A percentile compares a stretch with the other conserved stretches of the same genome.
Evolutionary conservation across 192 early-diverging fungal species (phyloP).

Genomic region (Backusella mclennaniae): DNA sequence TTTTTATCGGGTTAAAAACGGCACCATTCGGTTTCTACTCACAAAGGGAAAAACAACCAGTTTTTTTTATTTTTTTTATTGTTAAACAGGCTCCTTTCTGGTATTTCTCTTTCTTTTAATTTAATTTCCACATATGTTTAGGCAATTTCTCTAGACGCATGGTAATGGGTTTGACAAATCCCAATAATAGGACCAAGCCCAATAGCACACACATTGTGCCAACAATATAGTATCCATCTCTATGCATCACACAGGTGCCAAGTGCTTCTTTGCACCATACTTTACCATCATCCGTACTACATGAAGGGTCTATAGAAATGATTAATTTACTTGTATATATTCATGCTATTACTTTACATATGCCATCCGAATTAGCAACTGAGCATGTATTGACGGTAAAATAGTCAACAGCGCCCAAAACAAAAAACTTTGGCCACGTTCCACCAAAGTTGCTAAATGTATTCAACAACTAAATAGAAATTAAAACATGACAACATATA

Average conservation of each 20-base stretch:
- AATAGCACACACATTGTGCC: slow-evolving; percentile 64
- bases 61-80: too few relatives aligned
- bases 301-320: neutral
- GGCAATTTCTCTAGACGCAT: slow-evolving; percentile 51
- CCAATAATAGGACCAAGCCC: slow-evolving; percentile 56
- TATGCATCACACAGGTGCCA: slow-evolving; percentile 44
- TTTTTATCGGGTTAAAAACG: neutral
- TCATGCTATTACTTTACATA: neutral
- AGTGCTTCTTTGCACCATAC: neutral
- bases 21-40: too few relatives aligned
- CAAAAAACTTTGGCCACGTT: slow-evolving; percentile 94
- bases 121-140: slow-evolving; percentile 29
- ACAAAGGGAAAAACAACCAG: too few relatives aligned
- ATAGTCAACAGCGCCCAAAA: slow-evolving; percentile 87
- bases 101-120: neutral
- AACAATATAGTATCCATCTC: slow-evolving; percentile 90
- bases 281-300: neutral
- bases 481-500: neutral
- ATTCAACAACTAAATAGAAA: slow-evolving; percentile 61
- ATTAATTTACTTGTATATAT: too few relatives aligned
- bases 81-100: neutral
- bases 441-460: slow-evolving; percentile 97
- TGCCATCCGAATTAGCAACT: slow-evolving; percentile 36
- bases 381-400: slow-evolving; percentile 81
- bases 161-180: slow-evolving; percentile 62